These are phyloP conservation scores for Boletus insuetus DNA, from an alignment of 768 basidiomycete species.

Conservation along the genomic window DNA sequence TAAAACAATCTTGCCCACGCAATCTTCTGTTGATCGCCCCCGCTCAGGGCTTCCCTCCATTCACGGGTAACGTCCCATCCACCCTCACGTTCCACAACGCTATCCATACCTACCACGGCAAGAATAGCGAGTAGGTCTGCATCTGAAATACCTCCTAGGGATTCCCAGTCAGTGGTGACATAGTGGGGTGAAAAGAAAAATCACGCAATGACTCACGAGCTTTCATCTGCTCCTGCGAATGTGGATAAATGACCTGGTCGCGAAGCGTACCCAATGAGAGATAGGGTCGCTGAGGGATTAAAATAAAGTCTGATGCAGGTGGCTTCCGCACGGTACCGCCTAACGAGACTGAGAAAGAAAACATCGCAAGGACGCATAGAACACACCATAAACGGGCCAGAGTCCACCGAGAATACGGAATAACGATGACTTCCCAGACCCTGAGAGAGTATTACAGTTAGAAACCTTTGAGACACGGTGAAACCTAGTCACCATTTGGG, in stretches of 20 bases:
- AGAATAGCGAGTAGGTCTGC: conserved; percentile 69
- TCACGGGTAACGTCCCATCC: conserved; percentile 90
- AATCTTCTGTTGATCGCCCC: conserved; percentile 95
- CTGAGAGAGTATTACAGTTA: conserved; percentile 32
- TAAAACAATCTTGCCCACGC: conserved; percentile 98
- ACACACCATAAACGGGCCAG: conserved; percentile 72
- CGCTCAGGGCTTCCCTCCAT: conserved; percentile 91
- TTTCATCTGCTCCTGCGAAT: conserved; percentile 78
- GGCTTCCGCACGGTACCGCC: conserved; percentile 87
- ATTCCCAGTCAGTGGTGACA: conserved; percentile 5
- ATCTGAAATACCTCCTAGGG: conserved; percentile 70
- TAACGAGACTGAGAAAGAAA: conserved; percentile 17
- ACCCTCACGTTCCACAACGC: conserved; percentile 90
- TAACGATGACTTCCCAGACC: conserved; percentile 85
- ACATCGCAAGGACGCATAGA: neutral
- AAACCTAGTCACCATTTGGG: conserved; percentile 68
- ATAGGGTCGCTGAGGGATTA: conserved; percentile 96
- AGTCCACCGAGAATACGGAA: conserved; percentile 96
- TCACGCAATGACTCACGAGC: conserved; percentile 47
- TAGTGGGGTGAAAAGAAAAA: neutral
- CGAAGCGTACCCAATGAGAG: conserved; percentile 90
- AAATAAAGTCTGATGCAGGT: conserved; percentile 80
- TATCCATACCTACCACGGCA: conserved; percentile 76
- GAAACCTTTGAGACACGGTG: neutral
- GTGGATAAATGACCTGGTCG: conserved; percentile 96